Percentiles rank a stretch among this genome's conserved stretches.
phyloP scores from a whole-genome alignment of 2,329 filamentous ascomycete species.

The Botrytis galanthina region DNA sequence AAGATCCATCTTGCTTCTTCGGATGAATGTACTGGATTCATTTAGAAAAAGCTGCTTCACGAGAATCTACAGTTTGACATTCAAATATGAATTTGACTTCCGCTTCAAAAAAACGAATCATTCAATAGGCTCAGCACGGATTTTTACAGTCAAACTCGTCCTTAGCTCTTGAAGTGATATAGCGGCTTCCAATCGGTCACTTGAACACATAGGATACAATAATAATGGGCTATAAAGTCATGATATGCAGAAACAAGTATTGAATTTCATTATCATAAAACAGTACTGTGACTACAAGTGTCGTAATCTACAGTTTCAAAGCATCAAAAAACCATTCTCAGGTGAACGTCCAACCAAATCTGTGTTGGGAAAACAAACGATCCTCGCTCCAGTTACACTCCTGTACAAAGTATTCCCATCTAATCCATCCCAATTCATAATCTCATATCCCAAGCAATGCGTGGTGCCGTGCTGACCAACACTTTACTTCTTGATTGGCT shows the following conservation, averaged over 20 bases:
- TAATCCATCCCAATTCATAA: not conserved
- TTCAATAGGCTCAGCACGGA: not conserved
- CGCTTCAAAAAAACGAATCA: not conserved
- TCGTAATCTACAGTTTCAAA: not conserved
- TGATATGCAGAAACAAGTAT: not conserved
- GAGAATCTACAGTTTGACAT: not conserved
- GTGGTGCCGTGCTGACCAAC: not conserved
- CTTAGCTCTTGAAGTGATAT: not conserved
- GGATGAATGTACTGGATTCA: not conserved
- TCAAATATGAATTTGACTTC: no score
- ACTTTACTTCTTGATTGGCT: constrained; percentile 13
- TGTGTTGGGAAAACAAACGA: not conserved
- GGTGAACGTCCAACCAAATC: not conserved
- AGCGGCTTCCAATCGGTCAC: not conserved
- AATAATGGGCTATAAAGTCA: not conserved
- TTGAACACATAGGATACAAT: not conserved
- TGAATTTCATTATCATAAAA: not conserved
- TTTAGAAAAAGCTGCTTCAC: rapidly evolving
- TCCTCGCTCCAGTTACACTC: not conserved
- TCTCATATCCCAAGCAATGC: not conserved
- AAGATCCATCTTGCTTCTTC: not conserved
- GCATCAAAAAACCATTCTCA: not conserved
- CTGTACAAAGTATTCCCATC: not conserved
- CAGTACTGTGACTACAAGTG: not conserved
- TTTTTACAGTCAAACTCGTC: rapidly evolving